Conservation (phyloP, 257 asterid genomes). For the Penstemon newberryi region DNA sequence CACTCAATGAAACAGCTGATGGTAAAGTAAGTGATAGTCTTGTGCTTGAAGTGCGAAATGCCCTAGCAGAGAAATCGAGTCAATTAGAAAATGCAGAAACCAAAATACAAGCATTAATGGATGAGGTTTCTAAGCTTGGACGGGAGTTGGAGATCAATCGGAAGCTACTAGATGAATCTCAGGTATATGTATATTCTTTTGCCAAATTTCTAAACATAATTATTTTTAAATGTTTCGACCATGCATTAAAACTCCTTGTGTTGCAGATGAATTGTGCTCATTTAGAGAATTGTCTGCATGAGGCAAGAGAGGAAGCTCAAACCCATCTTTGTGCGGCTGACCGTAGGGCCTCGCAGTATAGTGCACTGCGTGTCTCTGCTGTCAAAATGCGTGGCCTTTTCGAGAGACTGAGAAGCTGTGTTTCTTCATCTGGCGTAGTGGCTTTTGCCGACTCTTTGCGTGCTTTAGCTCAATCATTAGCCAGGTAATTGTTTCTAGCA, state of each 20-base stretch:
- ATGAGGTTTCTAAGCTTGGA: slow-evolving; percentile 65
- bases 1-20: slow-evolving; percentile 38
- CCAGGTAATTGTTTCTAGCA: slow-evolving; percentile 47
- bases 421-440: slow-evolving; percentile 59
- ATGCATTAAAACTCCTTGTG: slow-evolving; percentile 10
- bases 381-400: slow-evolving; percentile 79
- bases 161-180: slow-evolving; percentile 93
- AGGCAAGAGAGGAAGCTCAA: slow-evolving; percentile 96
- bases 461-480: slow-evolving; percentile 67
- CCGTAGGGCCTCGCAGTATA: slow-evolving; percentile 84
- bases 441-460: slow-evolving; percentile 69
- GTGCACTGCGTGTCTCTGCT: slow-evolving; percentile 85
- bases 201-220: slow-evolving; percentile 3
- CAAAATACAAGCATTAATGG: slow-evolving; percentile 50
- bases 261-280: slow-evolving; percentile 96
- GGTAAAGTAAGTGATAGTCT: slow-evolving; percentile 40
- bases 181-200: slow-evolving; percentile 53
- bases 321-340: slow-evolving; percentile 95
- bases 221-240: neutral
- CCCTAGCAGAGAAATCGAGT: slow-evolving; percentile 59
- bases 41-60: slow-evolving; percentile 52
- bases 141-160: slow-evolving; percentile 71
- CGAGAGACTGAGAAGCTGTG: slow-evolving; percentile 77
- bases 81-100: slow-evolving; percentile 63
- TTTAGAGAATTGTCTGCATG: slow-evolving; percentile 89